These are phyloP conservation scores for Oryza glumipatula DNA, from an alignment of 176 grass and related monocot species.

Conservation along the genomic window DNA sequence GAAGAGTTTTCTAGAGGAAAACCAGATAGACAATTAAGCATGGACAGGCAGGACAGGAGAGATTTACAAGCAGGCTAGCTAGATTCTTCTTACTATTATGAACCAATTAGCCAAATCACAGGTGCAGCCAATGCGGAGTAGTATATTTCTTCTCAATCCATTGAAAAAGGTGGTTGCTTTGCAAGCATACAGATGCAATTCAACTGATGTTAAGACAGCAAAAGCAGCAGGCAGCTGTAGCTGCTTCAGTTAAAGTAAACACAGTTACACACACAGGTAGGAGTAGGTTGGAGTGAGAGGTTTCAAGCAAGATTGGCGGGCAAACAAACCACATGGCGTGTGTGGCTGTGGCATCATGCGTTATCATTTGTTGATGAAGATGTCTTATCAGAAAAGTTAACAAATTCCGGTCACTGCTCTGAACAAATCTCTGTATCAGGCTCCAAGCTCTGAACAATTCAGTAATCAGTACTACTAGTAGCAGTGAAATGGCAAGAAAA, in stretches of 20 bases:
- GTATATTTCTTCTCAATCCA: not conserved
- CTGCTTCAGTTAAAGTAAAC: not conserved
- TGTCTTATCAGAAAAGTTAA: not conserved
- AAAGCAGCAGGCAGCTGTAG: not conserved
- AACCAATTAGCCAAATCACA: not conserved
- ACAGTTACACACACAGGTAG: not conserved
- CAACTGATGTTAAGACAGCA: not conserved
- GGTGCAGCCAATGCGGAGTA: not conserved
- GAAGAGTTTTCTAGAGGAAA: not conserved
- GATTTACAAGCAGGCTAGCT: not conserved
- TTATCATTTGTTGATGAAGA: not conserved
- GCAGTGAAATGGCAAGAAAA: not conserved
- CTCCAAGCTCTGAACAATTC: not conserved
- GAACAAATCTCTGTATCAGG: not conserved
- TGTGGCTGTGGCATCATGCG: not conserved
- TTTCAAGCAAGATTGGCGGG: slow-evolving; percentile 14
- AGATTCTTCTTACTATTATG: too few species aligned
- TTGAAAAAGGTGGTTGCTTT: not conserved
- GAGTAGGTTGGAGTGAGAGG: not conserved
- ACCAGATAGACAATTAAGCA: not conserved
- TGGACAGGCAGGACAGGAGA: not conserved
- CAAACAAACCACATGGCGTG: not conserved
- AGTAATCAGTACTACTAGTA: not conserved
- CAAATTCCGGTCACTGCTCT: not conserved
- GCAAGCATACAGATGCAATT: not conserved